phyloP scores from a whole-genome alignment of 176 grass and related monocot species.

The Oryza rufipogon region DNA sequence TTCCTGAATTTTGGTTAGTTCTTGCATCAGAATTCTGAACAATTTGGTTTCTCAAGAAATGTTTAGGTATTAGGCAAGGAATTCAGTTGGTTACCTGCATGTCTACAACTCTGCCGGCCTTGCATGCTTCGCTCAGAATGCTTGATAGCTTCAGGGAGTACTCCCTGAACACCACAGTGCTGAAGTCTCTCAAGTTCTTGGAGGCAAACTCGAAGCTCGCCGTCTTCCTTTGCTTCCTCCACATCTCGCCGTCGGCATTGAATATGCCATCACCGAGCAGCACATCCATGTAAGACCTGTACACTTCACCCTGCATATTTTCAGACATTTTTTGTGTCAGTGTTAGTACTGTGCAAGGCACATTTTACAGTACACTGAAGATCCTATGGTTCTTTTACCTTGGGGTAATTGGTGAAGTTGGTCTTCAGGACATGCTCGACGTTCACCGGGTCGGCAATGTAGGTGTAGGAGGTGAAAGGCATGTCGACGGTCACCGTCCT shows the following conservation, averaged over 20 bases:
- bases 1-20: slow-evolving; percentile 52
- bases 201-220: slow-evolving; percentile 95
- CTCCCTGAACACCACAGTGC: slow-evolving; percentile 82
- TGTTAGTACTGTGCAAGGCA: not conserved
- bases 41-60: not conserved
- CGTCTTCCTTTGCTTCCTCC: slow-evolving; percentile 93
- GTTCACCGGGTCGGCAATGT: slow-evolving; percentile 84
- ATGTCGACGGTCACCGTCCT: slow-evolving; percentile 75
- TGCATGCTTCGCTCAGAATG: slow-evolving; percentile 67
- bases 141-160: slow-evolving; percentile 82
- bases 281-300: slow-evolving; percentile 89
- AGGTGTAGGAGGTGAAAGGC: slow-evolving; percentile 93
- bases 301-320: slow-evolving; percentile 63
- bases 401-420: slow-evolving; percentile 95
- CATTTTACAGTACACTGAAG: not conserved
- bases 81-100: slow-evolving; percentile 64
- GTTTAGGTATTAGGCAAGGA: not conserved
- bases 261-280: slow-evolving; percentile 94
- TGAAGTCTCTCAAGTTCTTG: slow-evolving; percentile 90
- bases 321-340: not conserved
- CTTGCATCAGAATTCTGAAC: slow-evolving; percentile 5
- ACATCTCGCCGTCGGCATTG: slow-evolving; percentile 87
- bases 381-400: slow-evolving; percentile 47
- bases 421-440: slow-evolving; percentile 93
- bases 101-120: slow-evolving; percentile 51